A percentile compares a stretch with the other conserved stretches of the same genome.
These are phyloP conservation scores for Gilbertella persicaria DNA, from an alignment of 371 early-diverging fungal species.

Conservation along the genomic window DNA sequence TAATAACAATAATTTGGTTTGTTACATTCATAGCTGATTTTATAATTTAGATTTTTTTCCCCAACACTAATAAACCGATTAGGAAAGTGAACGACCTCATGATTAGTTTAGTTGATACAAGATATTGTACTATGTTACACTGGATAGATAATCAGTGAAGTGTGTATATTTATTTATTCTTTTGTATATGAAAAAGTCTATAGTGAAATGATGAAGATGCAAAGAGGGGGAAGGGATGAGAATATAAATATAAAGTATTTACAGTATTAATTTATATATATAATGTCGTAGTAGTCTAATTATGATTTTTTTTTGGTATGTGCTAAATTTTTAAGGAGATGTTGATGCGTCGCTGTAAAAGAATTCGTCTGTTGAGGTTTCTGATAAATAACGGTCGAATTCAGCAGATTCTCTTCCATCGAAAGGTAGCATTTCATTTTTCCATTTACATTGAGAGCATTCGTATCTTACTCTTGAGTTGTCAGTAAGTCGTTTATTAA, in stretches of 20 bases:
- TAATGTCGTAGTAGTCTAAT: too few relatives aligned
- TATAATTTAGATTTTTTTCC: too few relatives aligned
- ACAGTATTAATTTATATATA: neutral
- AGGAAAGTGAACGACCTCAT: neutral
- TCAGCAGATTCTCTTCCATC: slow-evolving; percentile 29
- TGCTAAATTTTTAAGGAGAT: neutral
- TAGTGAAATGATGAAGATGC: too few relatives aligned
- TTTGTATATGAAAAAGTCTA: too few relatives aligned
- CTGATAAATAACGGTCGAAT: slow-evolving; percentile 28
- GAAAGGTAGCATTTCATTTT: slow-evolving; percentile 34
- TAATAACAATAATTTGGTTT: neutral
- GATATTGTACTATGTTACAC: too few relatives aligned
- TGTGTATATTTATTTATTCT: too few relatives aligned
- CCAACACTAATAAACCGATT: neutral
- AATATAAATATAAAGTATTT: neutral
- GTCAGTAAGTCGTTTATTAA: slow-evolving; percentile 36
- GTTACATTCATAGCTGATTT: neutral
- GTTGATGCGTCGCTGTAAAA: slow-evolving; percentile 17
- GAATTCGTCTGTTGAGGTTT: slow-evolving; percentile 21
- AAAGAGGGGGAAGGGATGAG: too few relatives aligned
- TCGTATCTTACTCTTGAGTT: slow-evolving; percentile 40
- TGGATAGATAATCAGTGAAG: too few relatives aligned
- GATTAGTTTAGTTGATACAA: neutral
- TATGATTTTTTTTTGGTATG: neutral
- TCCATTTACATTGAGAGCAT: slow-evolving; percentile 44